phyloP scores from a whole-genome alignment of 352 stramenopile genomes.

The Hyaloperonospora arabidopsidis region DNA sequence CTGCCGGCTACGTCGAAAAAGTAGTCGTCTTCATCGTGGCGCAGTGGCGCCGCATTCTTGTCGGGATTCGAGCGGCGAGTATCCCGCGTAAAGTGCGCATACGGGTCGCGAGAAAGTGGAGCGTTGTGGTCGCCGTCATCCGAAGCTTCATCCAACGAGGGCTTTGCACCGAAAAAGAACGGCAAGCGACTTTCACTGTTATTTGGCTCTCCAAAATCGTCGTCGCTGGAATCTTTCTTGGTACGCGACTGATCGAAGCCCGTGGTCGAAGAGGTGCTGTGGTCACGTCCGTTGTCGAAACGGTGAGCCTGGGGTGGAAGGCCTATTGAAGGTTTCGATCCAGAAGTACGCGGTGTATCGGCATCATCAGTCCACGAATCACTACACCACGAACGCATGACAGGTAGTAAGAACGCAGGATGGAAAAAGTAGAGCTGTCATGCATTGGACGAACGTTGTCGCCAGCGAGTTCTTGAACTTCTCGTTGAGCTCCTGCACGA shows the following conservation, averaged over 20 bases:
- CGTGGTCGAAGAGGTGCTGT: slow-evolving; percentile 22
- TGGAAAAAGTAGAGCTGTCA: no score
- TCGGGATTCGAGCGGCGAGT: slow-evolving; percentile 7
- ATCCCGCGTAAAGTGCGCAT: slow-evolving; percentile 22
- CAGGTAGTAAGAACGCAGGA: no score
- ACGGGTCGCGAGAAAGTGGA: slow-evolving; percentile 36
- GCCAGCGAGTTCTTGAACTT: slow-evolving; percentile 37
- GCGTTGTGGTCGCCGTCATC: slow-evolving; percentile 14
- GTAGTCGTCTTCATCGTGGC: slow-evolving; percentile 45
- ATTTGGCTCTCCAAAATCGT: slow-evolving; percentile 21
- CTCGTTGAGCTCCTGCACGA: slow-evolving; percentile 47
- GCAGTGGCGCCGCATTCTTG: slow-evolving; percentile 14
- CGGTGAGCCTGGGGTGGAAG: slow-evolving; percentile 9
- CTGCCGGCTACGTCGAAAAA: slow-evolving; percentile 33
- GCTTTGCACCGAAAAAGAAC: slow-evolving; percentile 50
- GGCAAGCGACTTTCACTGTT: slow-evolving; percentile 19
- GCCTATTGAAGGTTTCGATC: slow-evolving; percentile 9
- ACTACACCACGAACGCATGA: slow-evolving; percentile 14
- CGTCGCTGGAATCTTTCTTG: slow-evolving; percentile 16
- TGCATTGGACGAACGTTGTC: slow-evolving; percentile 31
- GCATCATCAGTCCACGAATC: slow-evolving; percentile 43
- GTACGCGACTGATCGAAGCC: slow-evolving; percentile 18
- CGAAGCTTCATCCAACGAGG: slow-evolving; percentile 4
- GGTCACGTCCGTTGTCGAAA: slow-evolving; percentile 13
- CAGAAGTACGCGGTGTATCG: slow-evolving; percentile 6